Evolutionary conservation across 495 filamentous ascomycete genomes (phyloP).

Genomic region (Aspergillus heteromorphus): DNA sequence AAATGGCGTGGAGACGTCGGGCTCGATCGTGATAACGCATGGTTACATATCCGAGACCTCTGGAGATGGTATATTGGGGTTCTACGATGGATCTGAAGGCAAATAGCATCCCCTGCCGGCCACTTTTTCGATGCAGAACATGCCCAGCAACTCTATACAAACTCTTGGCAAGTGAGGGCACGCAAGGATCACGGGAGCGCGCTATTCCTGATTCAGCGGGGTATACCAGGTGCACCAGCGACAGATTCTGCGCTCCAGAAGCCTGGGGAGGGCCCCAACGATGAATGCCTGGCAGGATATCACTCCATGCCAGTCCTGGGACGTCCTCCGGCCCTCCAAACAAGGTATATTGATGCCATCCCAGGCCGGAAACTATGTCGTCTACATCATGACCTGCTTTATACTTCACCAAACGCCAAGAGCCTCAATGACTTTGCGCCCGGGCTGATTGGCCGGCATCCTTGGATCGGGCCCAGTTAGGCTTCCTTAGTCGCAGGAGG

Average conservation of each 20-base stretch:
- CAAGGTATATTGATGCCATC: background rate
- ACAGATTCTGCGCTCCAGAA: background rate
- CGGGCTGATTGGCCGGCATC: constrained; percentile 15
- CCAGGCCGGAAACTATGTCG: background rate
- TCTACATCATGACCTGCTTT: constrained; percentile 6
- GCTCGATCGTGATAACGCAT: background rate
- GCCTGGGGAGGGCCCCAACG: background rate
- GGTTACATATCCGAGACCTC: background rate
- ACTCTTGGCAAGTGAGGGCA: constrained; percentile 26
- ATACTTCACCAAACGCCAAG: constrained; percentile 28
- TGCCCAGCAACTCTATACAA: constrained; percentile 24
- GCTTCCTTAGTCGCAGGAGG: constrained; percentile 33
- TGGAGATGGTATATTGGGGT: background rate
- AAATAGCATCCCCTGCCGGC: constrained; percentile 8
- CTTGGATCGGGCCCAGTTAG: constrained; percentile 17
- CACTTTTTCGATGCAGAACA: constrained; percentile 1
- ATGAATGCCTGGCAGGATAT: background rate
- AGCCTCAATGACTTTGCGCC: background rate
- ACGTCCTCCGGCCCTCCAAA: background rate
- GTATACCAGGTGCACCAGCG: background rate
- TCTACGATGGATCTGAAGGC: background rate
- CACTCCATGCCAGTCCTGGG: background rate
- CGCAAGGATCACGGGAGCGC: constrained; percentile 25
- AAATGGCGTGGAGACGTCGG: constrained; percentile 21
- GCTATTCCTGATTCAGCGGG: constrained; percentile 28